Conservation (phyloP, 345 rosid species). For the Eucalyptus lansdowneana region DNA sequence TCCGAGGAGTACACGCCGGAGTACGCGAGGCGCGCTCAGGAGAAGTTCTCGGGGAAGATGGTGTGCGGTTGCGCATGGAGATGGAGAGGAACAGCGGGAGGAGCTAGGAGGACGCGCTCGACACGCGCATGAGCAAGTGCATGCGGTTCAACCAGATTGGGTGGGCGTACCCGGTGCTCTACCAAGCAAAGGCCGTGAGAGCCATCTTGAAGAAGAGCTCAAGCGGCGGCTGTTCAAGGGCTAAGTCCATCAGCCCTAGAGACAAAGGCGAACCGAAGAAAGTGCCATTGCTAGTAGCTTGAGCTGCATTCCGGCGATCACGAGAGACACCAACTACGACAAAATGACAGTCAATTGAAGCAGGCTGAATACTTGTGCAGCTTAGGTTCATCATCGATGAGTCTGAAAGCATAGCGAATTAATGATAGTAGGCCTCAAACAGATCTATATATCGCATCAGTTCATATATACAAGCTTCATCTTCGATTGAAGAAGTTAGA, state of each 20-base stretch:
- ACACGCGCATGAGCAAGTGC: constrained; percentile 52
- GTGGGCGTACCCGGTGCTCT: constrained; percentile 61
- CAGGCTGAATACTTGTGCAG: neutral
- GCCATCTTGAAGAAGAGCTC: constrained; percentile 48
- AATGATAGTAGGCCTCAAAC: neutral
- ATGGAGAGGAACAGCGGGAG: constrained; percentile 44
- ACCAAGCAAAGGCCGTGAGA: constrained; percentile 78
- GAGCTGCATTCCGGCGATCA: constrained; percentile 58
- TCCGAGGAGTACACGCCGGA: constrained; percentile 73
- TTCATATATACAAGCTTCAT: neutral
- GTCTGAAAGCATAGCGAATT: neutral
- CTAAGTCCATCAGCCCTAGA: constrained; percentile 24
- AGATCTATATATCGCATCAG: neutral
- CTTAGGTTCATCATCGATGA: neutral
- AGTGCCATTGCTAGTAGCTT: constrained; percentile 43
- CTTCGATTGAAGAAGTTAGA: too few species aligned
- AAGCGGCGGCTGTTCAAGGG: constrained; percentile 1
- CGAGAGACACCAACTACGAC: constrained; percentile 22
- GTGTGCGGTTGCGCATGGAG: constrained; percentile 72
- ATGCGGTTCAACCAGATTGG: constrained; percentile 50
- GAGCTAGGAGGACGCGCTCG: constrained; percentile 40
- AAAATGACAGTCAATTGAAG: neutral
- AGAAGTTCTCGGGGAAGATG: constrained; percentile 45
- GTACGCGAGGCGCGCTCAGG: constrained; percentile 39
- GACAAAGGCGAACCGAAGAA: constrained; percentile 5